phyloP scores from a whole-genome alignment of 495 filamentous ascomycete genomes.

The Hypoxylon cercidicola region DNA sequence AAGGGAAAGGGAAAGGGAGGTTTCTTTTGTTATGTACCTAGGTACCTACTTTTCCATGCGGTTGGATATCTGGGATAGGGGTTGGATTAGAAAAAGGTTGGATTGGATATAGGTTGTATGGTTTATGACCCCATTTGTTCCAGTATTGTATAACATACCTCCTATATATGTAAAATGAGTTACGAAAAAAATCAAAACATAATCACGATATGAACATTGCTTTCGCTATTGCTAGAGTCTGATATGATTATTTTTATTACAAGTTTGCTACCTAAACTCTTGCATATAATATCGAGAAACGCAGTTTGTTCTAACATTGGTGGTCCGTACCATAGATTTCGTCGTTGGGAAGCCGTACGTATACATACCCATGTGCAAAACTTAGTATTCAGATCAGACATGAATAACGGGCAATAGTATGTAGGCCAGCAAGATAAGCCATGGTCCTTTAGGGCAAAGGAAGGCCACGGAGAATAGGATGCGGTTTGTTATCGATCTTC shows the following conservation, averaged over 20 bases:
- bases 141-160: conserved; percentile 26
- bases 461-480: conserved; percentile 40
- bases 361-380: not conserved
- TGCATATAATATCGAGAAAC: too few relatives aligned
- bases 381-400: not conserved
- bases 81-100: not conserved
- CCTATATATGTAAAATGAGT: conserved; percentile 37
- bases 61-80: not conserved
- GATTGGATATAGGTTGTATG: too few relatives aligned
- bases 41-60: too few relatives aligned
- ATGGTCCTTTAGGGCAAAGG: conserved; percentile 30
- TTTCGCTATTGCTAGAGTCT: too few relatives aligned
- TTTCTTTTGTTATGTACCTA: too few relatives aligned
- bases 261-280: too few relatives aligned
- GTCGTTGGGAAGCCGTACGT: not conserved
- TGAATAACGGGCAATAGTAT: conserved; percentile 8
- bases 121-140: not conserved
- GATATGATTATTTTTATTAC: too few relatives aligned
- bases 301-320: too few relatives aligned
- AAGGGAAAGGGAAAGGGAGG: too few relatives aligned
- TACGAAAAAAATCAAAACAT: conserved; percentile 25
- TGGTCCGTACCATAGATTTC: not conserved
- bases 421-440: conserved; percentile 42
- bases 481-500: conserved; percentile 38
- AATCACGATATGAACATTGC: conserved; percentile 4